phyloP scores from a whole-genome alignment of 306 rosid species.

The Abrus precatorius region DNA sequence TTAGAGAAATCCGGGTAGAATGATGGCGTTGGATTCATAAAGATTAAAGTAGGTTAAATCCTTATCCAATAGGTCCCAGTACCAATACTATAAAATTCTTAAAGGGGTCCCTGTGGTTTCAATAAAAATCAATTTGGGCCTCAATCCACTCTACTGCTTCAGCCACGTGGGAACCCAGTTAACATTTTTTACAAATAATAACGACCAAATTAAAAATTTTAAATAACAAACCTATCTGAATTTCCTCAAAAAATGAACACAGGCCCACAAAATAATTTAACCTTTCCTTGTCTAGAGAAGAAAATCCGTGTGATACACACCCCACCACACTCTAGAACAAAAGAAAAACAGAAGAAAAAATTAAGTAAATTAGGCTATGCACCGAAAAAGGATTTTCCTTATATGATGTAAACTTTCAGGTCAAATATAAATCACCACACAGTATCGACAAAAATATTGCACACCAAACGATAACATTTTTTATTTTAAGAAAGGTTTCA shows the following conservation, averaged over 20 bases:
- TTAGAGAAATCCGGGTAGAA: background rate
- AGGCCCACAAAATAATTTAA: background rate
- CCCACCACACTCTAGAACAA: background rate
- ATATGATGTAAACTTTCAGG: background rate
- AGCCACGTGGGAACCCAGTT: no score
- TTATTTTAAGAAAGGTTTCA: background rate
- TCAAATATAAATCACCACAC: constrained; percentile 4
- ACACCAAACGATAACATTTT: background rate
- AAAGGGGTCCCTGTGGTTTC: no score
- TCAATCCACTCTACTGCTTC: no score
- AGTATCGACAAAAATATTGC: background rate
- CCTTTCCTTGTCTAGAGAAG: no score
- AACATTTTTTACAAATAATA: no score
- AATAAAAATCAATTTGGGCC: no score
- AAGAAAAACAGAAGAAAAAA: background rate
- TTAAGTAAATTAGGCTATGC: background rate
- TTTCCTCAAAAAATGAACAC: no score
- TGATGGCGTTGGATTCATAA: background rate
- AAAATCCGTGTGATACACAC: background rate
- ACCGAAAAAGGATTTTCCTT: background rate
- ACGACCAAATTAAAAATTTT: no score
- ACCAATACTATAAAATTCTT: background rate
- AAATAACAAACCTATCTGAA: no score
- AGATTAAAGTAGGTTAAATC: background rate
- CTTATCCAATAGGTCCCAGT: background rate